These are phyloP conservation scores for Hypoxylon fuscum DNA, from an alignment of 495 filamentous ascomycete species.

Conservation along the genomic window DNA sequence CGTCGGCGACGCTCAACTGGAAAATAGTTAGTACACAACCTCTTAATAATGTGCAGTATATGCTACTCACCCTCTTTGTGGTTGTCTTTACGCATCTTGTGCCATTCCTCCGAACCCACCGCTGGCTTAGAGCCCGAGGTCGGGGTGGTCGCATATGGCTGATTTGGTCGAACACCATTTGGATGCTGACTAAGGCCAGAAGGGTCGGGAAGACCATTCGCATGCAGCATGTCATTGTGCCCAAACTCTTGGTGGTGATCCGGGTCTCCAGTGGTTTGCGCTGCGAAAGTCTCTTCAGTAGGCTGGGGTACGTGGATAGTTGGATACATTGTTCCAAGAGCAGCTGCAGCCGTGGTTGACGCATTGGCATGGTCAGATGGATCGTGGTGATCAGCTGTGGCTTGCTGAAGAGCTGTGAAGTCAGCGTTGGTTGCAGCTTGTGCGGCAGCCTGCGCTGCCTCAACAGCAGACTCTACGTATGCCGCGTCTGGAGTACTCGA, in stretches of 20 bases:
- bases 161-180: constrained; percentile 43
- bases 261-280: constrained; percentile 49
- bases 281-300: constrained; percentile 73
- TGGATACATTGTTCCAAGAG: constrained; percentile 68
- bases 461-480: constrained; percentile 56
- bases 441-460: constrained; percentile 57
- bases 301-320: constrained; percentile 75
- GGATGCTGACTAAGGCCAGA: constrained; percentile 37
- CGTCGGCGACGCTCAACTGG: constrained; percentile 95
- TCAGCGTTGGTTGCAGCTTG: constrained; percentile 54
- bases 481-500: constrained; percentile 47
- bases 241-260: constrained; percentile 43
- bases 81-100: constrained; percentile 95
- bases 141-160: constrained; percentile 39
- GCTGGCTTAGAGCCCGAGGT: constrained; percentile 72
- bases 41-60: not conserved
- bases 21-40: constrained; percentile 14
- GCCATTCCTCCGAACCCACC: constrained; percentile 97
- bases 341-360: constrained; percentile 76
- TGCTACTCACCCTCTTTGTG: constrained; percentile 90
- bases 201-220: constrained; percentile 51
- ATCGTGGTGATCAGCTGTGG: constrained; percentile 55
- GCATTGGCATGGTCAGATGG: constrained; percentile 57
- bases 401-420: constrained; percentile 60
- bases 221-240: constrained; percentile 48